These are phyloP conservation scores for Asterella californica DNA, from an alignment of 225 moss, liverwort and hornwort genomes.

Conservation along the genomic window DNA sequence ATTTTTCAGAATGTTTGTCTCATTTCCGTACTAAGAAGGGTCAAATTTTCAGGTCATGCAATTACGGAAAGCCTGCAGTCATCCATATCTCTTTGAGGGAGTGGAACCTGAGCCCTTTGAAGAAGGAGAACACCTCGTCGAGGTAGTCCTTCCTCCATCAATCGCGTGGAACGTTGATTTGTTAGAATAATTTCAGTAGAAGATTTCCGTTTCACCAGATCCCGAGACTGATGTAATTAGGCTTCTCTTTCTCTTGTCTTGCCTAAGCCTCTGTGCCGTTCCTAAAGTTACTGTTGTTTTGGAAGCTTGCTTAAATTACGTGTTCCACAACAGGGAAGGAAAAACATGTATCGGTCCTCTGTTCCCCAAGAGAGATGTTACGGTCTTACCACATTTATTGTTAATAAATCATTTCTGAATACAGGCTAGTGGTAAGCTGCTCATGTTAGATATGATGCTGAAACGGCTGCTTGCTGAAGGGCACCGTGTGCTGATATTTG, in stretches of 20 bases:
- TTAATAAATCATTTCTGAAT: constrained; percentile 14
- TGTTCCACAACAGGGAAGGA: background rate
- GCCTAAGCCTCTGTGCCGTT: background rate
- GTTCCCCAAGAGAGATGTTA: background rate
- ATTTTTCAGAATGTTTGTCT: background rate
- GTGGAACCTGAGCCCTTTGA: constrained; percentile 93
- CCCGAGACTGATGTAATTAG: background rate
- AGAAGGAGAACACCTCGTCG: constrained; percentile 86
- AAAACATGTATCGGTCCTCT: background rate
- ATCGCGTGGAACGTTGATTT: background rate
- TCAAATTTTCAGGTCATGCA: constrained; percentile 65
- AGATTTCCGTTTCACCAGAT: background rate
- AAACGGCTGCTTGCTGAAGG: constrained; percentile 52
- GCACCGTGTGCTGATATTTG: constrained; percentile 86
- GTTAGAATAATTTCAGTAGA: background rate
- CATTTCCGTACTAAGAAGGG: background rate
- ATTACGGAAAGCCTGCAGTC: constrained; percentile 89
- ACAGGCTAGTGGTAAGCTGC: constrained; percentile 91
- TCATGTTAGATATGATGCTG: constrained; percentile 68
- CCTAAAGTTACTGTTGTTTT: background rate
- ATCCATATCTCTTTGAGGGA: constrained; percentile 92
- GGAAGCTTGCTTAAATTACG: background rate
- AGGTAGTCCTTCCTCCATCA: background rate
- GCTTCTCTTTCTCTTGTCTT: background rate
- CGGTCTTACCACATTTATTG: background rate